These are phyloP conservation scores for Penicillium sp. DNA, from an alignment of 2,329 filamentous ascomycete species.

Conservation along the genomic window DNA sequence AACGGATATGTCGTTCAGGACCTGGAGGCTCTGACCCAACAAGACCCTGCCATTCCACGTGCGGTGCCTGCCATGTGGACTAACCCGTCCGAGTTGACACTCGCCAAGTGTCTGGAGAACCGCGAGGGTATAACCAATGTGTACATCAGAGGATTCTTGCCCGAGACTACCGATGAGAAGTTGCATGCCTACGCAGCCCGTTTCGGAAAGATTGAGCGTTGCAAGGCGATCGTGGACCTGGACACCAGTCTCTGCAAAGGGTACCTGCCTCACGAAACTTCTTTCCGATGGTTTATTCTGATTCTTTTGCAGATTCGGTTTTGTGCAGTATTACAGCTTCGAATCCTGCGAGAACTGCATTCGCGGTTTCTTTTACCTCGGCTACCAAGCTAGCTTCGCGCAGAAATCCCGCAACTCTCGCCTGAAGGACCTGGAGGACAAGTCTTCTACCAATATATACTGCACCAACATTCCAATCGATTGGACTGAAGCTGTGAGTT, in stretches of 20 bases:
- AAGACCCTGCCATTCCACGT: slow-evolving; percentile 79
- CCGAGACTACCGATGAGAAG: slow-evolving; percentile 91
- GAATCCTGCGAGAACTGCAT: slow-evolving; percentile 94
- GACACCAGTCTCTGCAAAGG: slow-evolving; percentile 94
- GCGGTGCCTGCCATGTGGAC: slow-evolving; percentile 85
- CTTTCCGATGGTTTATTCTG: slow-evolving; percentile 10
- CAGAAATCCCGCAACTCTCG: slow-evolving; percentile 98
- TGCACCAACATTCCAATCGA: slow-evolving; percentile 94
- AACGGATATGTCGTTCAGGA: slow-evolving; percentile 49
- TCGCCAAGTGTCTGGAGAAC: slow-evolving; percentile 93
- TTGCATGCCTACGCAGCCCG: slow-evolving; percentile 77
- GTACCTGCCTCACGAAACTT: slow-evolving; percentile 52
- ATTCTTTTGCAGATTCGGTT: slow-evolving; percentile 72
- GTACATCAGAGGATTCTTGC: slow-evolving; percentile 94
- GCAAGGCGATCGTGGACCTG: slow-evolving; percentile 97
- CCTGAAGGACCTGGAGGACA: slow-evolving; percentile 92
- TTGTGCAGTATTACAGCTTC: slow-evolving; percentile 89
- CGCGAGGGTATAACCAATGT: slow-evolving; percentile 95
- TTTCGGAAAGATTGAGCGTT: slow-evolving; percentile 92
- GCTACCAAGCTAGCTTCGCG: slow-evolving; percentile 97
- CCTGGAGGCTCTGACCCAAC: slow-evolving; percentile 65
- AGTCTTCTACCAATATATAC: slow-evolving; percentile 89
- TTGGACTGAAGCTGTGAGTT: slow-evolving; percentile 81
- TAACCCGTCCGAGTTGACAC: slow-evolving; percentile 80
- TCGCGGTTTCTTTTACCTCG: slow-evolving; percentile 87